Percentiles rank a stretch among this genome's conserved stretches.
Conservation (phyloP, 768 basidiomycete genomes). For the Lactarius sp. region DNA sequence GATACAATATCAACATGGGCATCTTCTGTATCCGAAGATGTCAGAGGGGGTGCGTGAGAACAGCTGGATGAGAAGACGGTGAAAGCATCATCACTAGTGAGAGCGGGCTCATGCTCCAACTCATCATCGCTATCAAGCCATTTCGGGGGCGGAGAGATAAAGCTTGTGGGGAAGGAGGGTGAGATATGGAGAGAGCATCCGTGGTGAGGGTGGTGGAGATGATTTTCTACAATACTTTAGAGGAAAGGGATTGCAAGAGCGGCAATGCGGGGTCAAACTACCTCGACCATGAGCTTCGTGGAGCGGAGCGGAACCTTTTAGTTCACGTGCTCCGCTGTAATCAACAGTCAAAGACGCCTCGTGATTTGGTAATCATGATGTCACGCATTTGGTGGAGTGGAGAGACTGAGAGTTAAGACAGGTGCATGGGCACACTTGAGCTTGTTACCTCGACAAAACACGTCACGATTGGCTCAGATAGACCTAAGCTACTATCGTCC, state of each 20-base stretch:
- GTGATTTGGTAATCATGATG: background rate
- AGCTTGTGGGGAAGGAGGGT: background rate
- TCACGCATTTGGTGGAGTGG: too few relatives aligned
- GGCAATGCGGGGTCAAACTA: too few relatives aligned
- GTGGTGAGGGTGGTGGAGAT: conserved; percentile 8
- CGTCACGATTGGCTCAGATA: too few relatives aligned
- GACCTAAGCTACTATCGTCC: too few relatives aligned
- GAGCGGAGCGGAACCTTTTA: background rate
- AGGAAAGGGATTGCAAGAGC: background rate
- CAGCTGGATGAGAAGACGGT: conserved; percentile 16
- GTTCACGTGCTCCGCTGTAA: conserved; percentile 4
- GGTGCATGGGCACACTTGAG: too few relatives aligned
- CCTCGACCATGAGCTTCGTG: too few relatives aligned
- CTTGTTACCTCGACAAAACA: too few relatives aligned
- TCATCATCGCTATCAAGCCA: too few relatives aligned
- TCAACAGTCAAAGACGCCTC: conserved; percentile 7
- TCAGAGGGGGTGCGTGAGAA: conserved; percentile 22
- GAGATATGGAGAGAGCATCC: conserved; percentile 15
- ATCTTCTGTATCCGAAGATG: conserved; percentile 20
- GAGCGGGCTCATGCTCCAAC: conserved; percentile 22
- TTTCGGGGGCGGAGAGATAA: conserved; percentile 12
- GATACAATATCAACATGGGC: background rate
- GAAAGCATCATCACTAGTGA: conserved; percentile 25
- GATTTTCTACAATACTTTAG: conserved; percentile 21
- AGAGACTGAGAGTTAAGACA: too few relatives aligned